Evolutionary conservation across 352 stramenopile genomes (phyloP), one percentile per base, ranked within the genome.

Genomic region (Pythium oligandrum): DNA sequence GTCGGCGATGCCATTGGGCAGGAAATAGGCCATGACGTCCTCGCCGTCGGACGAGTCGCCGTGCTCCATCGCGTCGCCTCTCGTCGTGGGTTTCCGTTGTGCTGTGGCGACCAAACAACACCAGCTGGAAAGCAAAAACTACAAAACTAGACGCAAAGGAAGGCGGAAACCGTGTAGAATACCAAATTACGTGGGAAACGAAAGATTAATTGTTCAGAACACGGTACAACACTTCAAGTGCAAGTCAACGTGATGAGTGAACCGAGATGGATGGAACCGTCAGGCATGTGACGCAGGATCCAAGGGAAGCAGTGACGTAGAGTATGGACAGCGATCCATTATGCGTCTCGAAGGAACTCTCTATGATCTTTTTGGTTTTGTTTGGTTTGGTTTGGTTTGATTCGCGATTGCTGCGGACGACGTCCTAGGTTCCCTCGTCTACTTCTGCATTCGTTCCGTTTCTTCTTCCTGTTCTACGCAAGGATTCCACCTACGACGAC

Each of bases 1-100:
- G 46, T 92, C 81, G 8, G 81, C 67, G 61, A 94, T 94, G 53
- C 81, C 83, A 43, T 87, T 78, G n/a, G 81, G 83, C 40, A 94
- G 66, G 60, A 94, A 94, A 55, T 94, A 94, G 55, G 77, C 54
- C 77, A 90, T 80, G 42, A 63, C 63, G 46, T 64, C 61, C 35
- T 90, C 80, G 31, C 82, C 80, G 52, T 88, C 80, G 17, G 17
- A 26, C 59, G 66, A 75, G 55, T 78, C 71, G 52, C 63, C 48
- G 33, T 40, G 39, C 48, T 35, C 51, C 68, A 59, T 82, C 54
- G 43, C 17, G 43, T 48, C 43, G 9, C 43, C 17, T 30, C 43
- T 30, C 43, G 9, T 48, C 43, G 9, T 48, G 9, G 9, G 9
- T 48, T 11, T 48, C 43, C 43, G 9, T 30, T 48, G 43, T 48